These are phyloP conservation scores for Aegilops speltoides DNA, from an alignment of 176 grass and related monocot genomes.

Conservation along the genomic window DNA sequence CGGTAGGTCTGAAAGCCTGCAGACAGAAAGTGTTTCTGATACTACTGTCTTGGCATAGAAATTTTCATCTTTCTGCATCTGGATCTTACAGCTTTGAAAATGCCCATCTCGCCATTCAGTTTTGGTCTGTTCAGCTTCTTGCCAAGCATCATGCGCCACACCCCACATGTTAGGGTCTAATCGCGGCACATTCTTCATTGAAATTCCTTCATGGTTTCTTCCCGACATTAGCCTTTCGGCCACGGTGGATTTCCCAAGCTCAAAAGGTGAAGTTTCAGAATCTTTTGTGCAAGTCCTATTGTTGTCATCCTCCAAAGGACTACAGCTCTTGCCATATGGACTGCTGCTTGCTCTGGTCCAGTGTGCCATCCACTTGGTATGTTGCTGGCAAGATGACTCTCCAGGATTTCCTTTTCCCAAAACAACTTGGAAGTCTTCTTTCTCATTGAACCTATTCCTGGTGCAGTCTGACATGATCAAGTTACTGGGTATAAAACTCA, in stretches of 20 bases:
- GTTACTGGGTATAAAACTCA: background rate
- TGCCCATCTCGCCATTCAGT: constrained; percentile 24
- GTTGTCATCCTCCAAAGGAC: constrained; percentile 2
- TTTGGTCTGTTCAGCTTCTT: constrained; percentile 18
- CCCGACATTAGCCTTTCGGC: constrained; percentile 42
- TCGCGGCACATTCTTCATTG: constrained; percentile 1
- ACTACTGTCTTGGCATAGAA: constrained; percentile 26
- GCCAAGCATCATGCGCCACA: constrained; percentile 5
- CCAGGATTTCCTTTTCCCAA: constrained; percentile 37
- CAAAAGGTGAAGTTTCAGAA: background rate
- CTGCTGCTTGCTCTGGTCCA: constrained; percentile 56
- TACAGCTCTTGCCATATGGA: constrained; percentile 1
- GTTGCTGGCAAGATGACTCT: constrained; percentile 32
- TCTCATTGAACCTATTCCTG: constrained; percentile 32
- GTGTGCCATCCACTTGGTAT: constrained; percentile 56
- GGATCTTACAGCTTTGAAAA: constrained; percentile 22
- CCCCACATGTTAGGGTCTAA: constrained; percentile 24
- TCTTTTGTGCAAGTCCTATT: constrained; percentile 9
- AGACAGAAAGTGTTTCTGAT: constrained; percentile 46
- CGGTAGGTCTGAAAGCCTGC: constrained; percentile 34
- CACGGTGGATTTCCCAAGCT: constrained; percentile 40
- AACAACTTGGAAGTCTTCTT: constrained; percentile 45
- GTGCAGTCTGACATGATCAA: constrained; percentile 40
- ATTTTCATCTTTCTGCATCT: constrained; percentile 45
- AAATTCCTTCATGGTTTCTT: constrained; percentile 32